A percentile compares a stretch with the other conserved stretches of the same genome.
Conservation (phyloP, 1,284 basidiomycete genomes). For the Neonothopanus nambi region DNA sequence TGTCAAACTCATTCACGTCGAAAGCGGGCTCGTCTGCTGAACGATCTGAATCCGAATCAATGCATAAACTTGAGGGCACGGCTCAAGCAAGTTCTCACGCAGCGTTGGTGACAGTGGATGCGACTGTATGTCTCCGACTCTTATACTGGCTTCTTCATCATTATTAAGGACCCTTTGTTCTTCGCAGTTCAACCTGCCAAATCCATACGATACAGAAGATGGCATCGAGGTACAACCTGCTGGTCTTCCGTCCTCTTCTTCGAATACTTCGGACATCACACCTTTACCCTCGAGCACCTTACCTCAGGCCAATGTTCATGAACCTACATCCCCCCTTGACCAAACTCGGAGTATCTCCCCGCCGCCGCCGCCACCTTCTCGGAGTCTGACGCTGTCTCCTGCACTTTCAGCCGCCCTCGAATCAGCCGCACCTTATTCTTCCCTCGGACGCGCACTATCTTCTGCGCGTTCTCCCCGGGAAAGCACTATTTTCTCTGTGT, state of each 20-base stretch:
- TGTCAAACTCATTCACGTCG: too few species aligned
- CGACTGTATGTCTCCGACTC: too few species aligned
- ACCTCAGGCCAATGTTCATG: background rate
- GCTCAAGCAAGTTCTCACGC: too few species aligned
- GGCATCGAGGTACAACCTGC: too few species aligned
- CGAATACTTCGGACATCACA: background rate
- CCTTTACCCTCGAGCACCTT: background rate
- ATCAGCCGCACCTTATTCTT: conserved; percentile 1
- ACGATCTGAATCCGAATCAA: too few species aligned
- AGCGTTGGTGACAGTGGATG: too few species aligned
- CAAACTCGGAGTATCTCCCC: background rate
- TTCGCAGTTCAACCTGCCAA: too few species aligned
- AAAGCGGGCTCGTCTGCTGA: too few species aligned
- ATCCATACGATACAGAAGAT: too few species aligned
- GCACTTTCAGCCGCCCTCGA: conserved; percentile 6
- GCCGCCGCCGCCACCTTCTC: background rate
- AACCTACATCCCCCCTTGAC: background rate
- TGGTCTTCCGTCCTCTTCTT: background rate
- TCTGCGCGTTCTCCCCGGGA: background rate
- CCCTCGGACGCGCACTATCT: background rate
- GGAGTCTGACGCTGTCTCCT: background rate
- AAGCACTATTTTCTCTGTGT: background rate
- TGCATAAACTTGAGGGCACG: too few species aligned
- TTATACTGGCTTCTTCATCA: too few species aligned
- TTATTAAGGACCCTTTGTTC: too few species aligned